Evolutionary conservation across 176 grass and related monocot genomes (phyloP), one percentile per base, ranked within the genome.

Genomic region (Avena sativa): DNA sequence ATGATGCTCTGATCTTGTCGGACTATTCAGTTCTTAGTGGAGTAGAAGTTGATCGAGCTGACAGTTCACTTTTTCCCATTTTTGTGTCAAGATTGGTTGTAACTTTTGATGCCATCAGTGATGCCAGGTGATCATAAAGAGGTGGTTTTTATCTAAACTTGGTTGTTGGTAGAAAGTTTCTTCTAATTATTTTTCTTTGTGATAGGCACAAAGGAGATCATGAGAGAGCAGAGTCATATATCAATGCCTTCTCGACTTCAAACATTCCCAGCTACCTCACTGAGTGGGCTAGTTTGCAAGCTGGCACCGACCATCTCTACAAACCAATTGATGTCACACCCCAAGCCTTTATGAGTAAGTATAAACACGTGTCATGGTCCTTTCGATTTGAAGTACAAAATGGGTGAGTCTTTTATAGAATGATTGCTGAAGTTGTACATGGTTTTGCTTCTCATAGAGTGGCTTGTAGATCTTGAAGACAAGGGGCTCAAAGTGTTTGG

Each of bases 291-390:
- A 81, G 65, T 63, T 6, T 20, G 85, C 89, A 74, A 81, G 76
- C 86, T 88, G 68, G 86, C 28, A 79, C 66, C 11, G 88, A 98
- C 66, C 81, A 85, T 87, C 92, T 92, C 32, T 74, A 81, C 80
- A 91, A 87, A 90, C 97, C 90, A 61, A 81, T 73, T 87, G 77
- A 83, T n/a, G 49, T 85, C 49, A 93, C 94, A 30, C 97, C 97
- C 80, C 89, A 94, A 80, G 85, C 83, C 87, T 86, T 96, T 91
- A 89, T 99, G 34, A 91, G 97, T 99, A 89, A 86, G 97, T 92
- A 48, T 43, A 73, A 66, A 79, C 26, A 44, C 79, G 82, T 63
- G 38, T 48, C 43, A 85, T 38, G 13, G 69, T 65, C 4, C 83
- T 61, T 71, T 84, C 21, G 4, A 30, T 80, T 92, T 61, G 53